These are phyloP conservation scores for Penicillium freii DNA, from an alignment of 2,329 filamentous ascomycete genomes.

Conservation along the genomic window DNA sequence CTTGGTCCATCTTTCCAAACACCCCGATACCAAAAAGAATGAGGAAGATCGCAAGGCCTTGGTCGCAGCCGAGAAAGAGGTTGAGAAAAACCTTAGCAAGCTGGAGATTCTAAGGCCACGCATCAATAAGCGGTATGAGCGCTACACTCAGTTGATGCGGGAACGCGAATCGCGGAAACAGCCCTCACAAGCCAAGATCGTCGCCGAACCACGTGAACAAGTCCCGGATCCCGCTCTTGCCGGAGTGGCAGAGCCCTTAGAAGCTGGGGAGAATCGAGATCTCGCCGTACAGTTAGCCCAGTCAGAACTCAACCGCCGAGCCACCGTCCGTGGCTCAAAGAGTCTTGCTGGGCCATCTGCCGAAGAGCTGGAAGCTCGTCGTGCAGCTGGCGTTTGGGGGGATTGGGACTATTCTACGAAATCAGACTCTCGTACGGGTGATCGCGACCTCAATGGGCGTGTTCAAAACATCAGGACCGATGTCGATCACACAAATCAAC, in stretches of 20 bases:
- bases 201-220: constrained; percentile 18
- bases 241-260: constrained; percentile 60
- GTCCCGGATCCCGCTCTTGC: constrained; percentile 59
- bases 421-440: constrained; percentile 32
- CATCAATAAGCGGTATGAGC: constrained; percentile 68
- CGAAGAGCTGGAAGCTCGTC: constrained; percentile 57
- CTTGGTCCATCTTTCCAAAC: constrained; percentile 68
- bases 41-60: constrained; percentile 58
- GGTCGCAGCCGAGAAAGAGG: constrained; percentile 58
- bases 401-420: constrained; percentile 51
- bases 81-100: constrained; percentile 64
- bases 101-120: constrained; percentile 78
- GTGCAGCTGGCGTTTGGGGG: constrained; percentile 54
- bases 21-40: constrained; percentile 68
- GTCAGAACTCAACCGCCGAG: constrained; percentile 67
- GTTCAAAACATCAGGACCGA: constrained; percentile 52
- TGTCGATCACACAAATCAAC: constrained; percentile 29
- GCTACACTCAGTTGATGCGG: constrained; percentile 58
- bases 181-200: constrained; percentile 13
- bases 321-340: constrained; percentile 59
- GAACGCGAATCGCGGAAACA: constrained; percentile 47
- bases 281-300: constrained; percentile 74
- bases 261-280: constrained; percentile 69
- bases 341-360: constrained; percentile 45
- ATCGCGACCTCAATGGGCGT: constrained; percentile 51